phyloP scores from a whole-genome alignment of 129 eudicot species.

The carrot (Daucus carota) region DH1_v3.0 NC_030385.2:11466501-11467000 shows the following conservation, averaged over 20 bases:
- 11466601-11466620: background rate
- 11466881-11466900: too few species aligned
- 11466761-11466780: background rate
- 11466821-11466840: background rate
- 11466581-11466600: background rate
- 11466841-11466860: background rate
- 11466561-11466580: background rate
- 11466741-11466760: background rate
- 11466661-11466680: conserved; percentile 52
- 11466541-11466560: background rate
- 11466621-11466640: conserved; percentile 51
- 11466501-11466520: conserved; percentile 65
- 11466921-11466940: background rate
- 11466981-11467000: background rate
- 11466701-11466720: conserved; percentile 32
- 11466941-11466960: too few species aligned
- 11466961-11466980: too few species aligned
- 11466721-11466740: background rate
- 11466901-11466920: background rate
- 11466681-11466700: conserved; percentile 35
- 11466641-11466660: conserved; percentile 75
- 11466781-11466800: background rate
- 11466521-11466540: conserved; percentile 47
- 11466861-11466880: background rate
- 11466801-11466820: background rate